phyloP scores from a whole-genome alignment of 306 rosid genomes.

The Dryas octopetala region DNA sequence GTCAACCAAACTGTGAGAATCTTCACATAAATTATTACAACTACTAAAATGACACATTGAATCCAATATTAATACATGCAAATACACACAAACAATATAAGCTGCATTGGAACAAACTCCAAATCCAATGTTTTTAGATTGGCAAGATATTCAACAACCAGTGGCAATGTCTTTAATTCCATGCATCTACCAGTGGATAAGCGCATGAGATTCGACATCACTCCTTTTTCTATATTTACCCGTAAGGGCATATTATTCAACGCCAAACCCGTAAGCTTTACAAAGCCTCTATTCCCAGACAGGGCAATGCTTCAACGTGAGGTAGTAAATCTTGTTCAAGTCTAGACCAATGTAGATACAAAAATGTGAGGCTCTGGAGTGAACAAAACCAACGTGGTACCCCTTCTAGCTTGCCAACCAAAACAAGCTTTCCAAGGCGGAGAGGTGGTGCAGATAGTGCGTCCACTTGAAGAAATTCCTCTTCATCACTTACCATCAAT shows the following conservation, averaged over 20 bases:
- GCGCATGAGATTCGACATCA: background rate
- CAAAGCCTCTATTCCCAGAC: constrained; percentile 2
- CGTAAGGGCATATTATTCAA: background rate
- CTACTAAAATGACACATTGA: too few species aligned
- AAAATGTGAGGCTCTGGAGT: background rate
- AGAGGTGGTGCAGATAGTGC: constrained; percentile 20
- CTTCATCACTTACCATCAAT: background rate
- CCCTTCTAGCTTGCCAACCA: constrained; percentile 1
- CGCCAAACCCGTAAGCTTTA: constrained; percentile 2
- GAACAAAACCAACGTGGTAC: constrained; percentile 18
- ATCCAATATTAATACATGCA: too few species aligned
- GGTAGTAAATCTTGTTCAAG: constrained; percentile 1
- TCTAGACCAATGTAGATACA: constrained; percentile 7
- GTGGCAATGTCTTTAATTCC: constrained; percentile 14
- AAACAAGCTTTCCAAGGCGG: background rate
- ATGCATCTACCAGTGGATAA: background rate
- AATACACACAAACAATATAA: too few species aligned
- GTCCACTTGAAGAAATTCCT: background rate
- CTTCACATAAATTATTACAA: too few species aligned
- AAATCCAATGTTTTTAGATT: background rate
- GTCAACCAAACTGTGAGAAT: too few species aligned
- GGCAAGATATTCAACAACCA: constrained; percentile 10
- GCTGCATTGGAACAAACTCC: too few species aligned
- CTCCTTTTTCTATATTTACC: constrained; percentile 16
- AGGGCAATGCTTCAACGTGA: background rate